Evolutionary conservation across 371 early-diverging fungal genomes (phyloP).

Genomic region (Mucor piriformis): DNA sequence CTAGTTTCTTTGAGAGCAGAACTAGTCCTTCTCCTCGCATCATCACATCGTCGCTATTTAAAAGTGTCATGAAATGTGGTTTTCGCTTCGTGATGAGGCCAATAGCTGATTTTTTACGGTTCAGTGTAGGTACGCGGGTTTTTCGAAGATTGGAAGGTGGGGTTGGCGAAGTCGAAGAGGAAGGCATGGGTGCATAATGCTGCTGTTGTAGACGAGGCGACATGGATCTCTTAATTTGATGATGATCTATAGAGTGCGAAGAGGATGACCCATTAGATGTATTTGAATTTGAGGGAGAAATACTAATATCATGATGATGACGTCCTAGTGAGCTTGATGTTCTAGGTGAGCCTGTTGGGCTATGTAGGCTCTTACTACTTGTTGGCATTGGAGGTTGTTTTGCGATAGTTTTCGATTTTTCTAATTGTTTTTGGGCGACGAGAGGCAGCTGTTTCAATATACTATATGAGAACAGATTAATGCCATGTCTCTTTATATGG

Average conservation of each 20-base stretch:
- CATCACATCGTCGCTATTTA: conserved; percentile 35
- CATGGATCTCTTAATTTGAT: conserved; percentile 17
- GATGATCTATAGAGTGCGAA: conserved; percentile 6
- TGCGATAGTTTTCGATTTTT: conserved; percentile 26
- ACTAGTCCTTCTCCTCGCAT: conserved; percentile 36
- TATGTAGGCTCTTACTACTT: conserved; percentile 17
- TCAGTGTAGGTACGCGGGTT: conserved; percentile 40
- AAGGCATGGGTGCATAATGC: conserved; percentile 43
- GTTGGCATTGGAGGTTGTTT: background rate
- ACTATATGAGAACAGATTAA: conserved; percentile 18
- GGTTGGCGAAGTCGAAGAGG: conserved; percentile 18
- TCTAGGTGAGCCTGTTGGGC: conserved; percentile 32
- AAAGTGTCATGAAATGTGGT: conserved; percentile 32
- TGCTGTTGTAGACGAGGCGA: conserved; percentile 84
- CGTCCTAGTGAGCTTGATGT: conserved; percentile 39
- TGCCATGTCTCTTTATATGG: too few relatives aligned
- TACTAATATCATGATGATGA: conserved; percentile 19
- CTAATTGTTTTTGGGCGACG: conserved; percentile 37
- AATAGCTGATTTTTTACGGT: conserved; percentile 42
- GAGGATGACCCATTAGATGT: conserved; percentile 26
- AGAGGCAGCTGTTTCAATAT: conserved; percentile 29
- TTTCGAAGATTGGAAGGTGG: conserved; percentile 26
- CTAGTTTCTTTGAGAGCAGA: conserved; percentile 35
- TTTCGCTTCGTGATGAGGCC: conserved; percentile 34
- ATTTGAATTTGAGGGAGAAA: conserved; percentile 41